Percentiles rank a stretch among this genome's conserved stretches.
Evolutionary conservation across 257 asterid genomes (phyloP).

Genomic region (Buddleja alternifolia): DNA sequence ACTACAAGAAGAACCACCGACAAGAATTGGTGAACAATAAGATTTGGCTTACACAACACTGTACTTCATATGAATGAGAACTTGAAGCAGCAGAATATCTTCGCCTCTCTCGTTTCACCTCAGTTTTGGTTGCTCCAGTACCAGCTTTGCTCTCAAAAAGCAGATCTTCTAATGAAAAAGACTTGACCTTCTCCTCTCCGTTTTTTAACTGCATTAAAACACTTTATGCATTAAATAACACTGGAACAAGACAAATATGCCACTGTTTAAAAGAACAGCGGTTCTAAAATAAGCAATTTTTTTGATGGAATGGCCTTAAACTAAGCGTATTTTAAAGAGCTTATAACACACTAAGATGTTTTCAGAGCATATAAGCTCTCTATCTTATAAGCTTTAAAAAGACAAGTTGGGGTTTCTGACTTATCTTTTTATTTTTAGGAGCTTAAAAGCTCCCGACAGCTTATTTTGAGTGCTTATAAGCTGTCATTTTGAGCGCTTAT

Average conservation of each 20-base stretch:
- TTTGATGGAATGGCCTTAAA: no score
- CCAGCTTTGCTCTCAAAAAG: conserved; percentile 43
- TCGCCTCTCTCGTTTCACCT: conserved; percentile 46
- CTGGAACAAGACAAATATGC: conserved; percentile 19
- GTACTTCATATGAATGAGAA: conserved; percentile 54
- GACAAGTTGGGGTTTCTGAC: no score
- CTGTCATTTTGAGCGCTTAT: no score
- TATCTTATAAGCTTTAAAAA: no score
- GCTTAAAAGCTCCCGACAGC: no score
- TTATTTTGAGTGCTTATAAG: no score
- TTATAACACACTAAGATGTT: no score
- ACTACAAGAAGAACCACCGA: conserved; percentile 12
- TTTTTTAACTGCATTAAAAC: conserved; percentile 54
- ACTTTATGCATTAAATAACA: conserved; percentile 28
- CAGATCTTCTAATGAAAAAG: conserved; percentile 60
- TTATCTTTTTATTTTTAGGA: no score
- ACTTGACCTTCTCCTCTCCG: conserved; percentile 44
- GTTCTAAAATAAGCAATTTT: conserved; percentile 19
- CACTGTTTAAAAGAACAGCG: conserved; percentile 2
- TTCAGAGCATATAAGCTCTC: no score
- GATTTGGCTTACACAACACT: conserved; percentile 65
- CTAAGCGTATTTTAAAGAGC: no score
- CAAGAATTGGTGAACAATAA: conserved; percentile 19
- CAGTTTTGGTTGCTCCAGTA: conserved; percentile 35
- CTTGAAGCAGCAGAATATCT: conserved; percentile 46